phyloP scores from a whole-genome alignment of 805 yeast species.

The Barnettozyma siamensis region DNA sequence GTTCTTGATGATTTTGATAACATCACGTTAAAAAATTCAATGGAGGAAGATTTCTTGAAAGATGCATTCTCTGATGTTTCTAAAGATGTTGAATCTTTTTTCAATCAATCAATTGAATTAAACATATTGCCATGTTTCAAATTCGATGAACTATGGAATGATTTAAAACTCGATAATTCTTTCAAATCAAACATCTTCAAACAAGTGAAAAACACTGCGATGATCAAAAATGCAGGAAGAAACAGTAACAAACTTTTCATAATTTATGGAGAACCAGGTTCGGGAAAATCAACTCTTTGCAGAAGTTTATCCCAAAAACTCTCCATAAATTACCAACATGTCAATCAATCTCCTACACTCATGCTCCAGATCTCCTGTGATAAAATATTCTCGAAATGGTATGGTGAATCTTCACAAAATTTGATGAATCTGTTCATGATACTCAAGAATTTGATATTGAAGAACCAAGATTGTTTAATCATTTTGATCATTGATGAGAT shows the following conservation, averaged over 20 bases:
- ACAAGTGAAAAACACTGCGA: slow-evolving; percentile 11
- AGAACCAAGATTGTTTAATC: slow-evolving; percentile 21
- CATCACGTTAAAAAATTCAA: slow-evolving; percentile 21
- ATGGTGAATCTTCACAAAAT: slow-evolving; percentile 41
- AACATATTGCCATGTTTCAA: slow-evolving; percentile 26
- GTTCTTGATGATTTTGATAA: slow-evolving; percentile 26
- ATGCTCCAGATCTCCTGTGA: slow-evolving; percentile 40
- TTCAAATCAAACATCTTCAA: slow-evolving; percentile 28
- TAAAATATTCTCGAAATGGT: slow-evolving; percentile 39
- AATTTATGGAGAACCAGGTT: slow-evolving; percentile 42
- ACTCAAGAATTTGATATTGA: slow-evolving; percentile 23
- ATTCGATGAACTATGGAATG: slow-evolving; percentile 32
- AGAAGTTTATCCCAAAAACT: slow-evolving; percentile 36
- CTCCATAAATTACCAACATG: slow-evolving; percentile 21
- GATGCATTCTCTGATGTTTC: slow-evolving; percentile 11
- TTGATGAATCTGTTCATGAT: slow-evolving; percentile 32
- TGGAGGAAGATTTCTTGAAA: neutral
- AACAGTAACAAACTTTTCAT: slow-evolving; percentile 16
- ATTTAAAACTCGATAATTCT: slow-evolving; percentile 26
- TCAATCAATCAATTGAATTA: slow-evolving; percentile 10
- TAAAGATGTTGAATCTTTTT: neutral
- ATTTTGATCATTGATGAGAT: slow-evolving; percentile 41
- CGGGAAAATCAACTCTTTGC: slow-evolving; percentile 41
- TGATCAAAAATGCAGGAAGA: too few relatives aligned
- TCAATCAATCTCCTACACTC: slow-evolving; percentile 22